Base-by-base conservation (phyloP, 2,329 filamentous ascomycete genomes). In the Cyphellophora attinorum region DNA sequence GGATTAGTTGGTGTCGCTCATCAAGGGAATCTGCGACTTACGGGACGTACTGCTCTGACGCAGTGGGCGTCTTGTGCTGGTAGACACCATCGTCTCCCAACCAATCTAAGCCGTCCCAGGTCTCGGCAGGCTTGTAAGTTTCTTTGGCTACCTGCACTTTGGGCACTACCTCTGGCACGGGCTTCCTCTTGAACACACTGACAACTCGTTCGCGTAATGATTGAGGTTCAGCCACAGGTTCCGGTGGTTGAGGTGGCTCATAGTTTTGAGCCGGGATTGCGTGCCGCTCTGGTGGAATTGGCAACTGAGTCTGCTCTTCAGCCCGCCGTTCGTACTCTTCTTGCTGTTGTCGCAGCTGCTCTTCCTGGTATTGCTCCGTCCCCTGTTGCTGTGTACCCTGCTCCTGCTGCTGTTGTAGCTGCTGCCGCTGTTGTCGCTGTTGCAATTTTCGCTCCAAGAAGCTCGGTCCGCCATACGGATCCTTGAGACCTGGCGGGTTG, bases 101-200 rank as follows among this genome's bases (percentile, higher is more conserved):
- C 32, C 56, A 58, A 44, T 70, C 61, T 39, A 81, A 52, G 1
- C 66, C 68, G 34, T 71, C 57, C 67, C 70, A 73, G 3, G 57
- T 65, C 19, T 51, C 52, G 16, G 70, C 64, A 12, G 60, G 59
- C 33, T 58, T 49, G 52, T 74, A 74, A 32, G 12, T 48, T 34
- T 27, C 17, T 19, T 12, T 10, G 8, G 21, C 8, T n/a, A n/a
- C n/a, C n/a, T n/a, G n/a, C n/a, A n/a, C n/a, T n/a, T n/a, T n/a
- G n/a, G n/a, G n/a, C n/a, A n/a, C n/a, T n/a, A n/a, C n/a, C n/a
- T n/a, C n/a, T n/a, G n/a, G n/a, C n/a, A n/a, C n/a, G n/a, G n/a
- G n/a, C n/a, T n/a, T n/a, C n/a, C n/a, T n/a, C n/a, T n/a, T n/a
- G n/a, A n/a, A n/a, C n/a, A n/a, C n/a, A n/a, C n/a, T n/a, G n/a